Conservation (phyloP, 257 asterid genomes). For the Solanum arcanum region DNA sequence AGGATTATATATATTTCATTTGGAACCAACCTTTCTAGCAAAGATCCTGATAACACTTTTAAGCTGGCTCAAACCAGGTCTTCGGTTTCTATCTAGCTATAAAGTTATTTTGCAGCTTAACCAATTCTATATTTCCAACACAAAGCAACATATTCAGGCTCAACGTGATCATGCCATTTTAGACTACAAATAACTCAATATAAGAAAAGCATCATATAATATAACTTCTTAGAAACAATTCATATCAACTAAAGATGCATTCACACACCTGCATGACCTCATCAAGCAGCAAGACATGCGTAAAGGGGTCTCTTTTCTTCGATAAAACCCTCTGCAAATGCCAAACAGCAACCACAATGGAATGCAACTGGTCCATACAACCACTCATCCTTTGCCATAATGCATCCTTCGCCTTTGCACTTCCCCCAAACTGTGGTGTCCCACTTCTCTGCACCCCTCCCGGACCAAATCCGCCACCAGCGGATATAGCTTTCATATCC, state of each 20-base stretch:
- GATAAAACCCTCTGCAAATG: constrained; percentile 97
- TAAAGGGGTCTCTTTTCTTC: constrained; percentile 94
- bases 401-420: constrained; percentile 82
- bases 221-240: background rate
- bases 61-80: background rate
- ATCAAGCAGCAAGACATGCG: constrained; percentile 84
- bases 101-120: background rate
- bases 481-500: constrained; percentile 88
- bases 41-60: background rate
- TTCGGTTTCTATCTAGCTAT: background rate
- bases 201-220: background rate
- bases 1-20: background rate
- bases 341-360: constrained; percentile 79
- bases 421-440: constrained; percentile 84
- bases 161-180: background rate
- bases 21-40: background rate
- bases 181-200: background rate
- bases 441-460: constrained; percentile 95
- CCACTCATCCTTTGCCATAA: constrained; percentile 90
- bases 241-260: background rate
- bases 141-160: background rate
- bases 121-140: background rate
- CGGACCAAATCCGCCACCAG: constrained; percentile 45
- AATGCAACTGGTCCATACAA: constrained; percentile 87
- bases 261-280: constrained; percentile 74